These are phyloP conservation scores for Globisporangium megalacanthum DNA, from an alignment of 352 stramenopile species.

Conservation along the genomic window DNA sequence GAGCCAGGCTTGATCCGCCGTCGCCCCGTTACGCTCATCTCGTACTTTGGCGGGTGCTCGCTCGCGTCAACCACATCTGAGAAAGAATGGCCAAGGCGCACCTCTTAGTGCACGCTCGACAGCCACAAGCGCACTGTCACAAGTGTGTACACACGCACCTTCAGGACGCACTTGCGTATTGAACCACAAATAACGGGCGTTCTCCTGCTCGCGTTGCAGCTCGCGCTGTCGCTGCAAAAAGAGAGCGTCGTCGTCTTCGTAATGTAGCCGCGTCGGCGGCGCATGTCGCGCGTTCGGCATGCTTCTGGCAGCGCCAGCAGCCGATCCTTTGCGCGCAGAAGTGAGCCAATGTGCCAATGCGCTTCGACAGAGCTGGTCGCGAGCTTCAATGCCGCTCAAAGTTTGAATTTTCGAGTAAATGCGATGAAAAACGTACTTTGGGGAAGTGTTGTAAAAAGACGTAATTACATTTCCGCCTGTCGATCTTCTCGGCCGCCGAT, in stretches of 20 bases:
- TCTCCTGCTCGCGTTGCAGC: constrained; percentile 11
- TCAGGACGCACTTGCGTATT: constrained; percentile 46
- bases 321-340: neutral
- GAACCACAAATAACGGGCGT: constrained; percentile 59
- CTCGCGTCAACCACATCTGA: constrained; percentile 75
- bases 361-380: too few species aligned
- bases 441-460: neutral
- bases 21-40: constrained; percentile 67
- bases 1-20: constrained; percentile 70
- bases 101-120: neutral
- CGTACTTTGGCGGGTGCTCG: constrained; percentile 59
- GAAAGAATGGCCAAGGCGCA: constrained; percentile 1
- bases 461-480: neutral
- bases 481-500: constrained; percentile 1
- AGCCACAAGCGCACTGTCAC: neutral
- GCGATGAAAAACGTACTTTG: neutral
- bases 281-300: constrained; percentile 4
- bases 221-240: constrained; percentile 13
- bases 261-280: constrained; percentile 12
- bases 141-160: constrained; percentile 20
- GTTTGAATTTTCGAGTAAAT: neutral
- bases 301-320: neutral
- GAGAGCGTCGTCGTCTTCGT: constrained; percentile 14
- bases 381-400: too few species aligned
- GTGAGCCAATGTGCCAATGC: too few species aligned